A percentile compares a stretch with the other conserved stretches of the same genome.
phyloP scores from a whole-genome alignment of 176 grass and related monocot genomes.

The Hordeum marinum region DNA sequence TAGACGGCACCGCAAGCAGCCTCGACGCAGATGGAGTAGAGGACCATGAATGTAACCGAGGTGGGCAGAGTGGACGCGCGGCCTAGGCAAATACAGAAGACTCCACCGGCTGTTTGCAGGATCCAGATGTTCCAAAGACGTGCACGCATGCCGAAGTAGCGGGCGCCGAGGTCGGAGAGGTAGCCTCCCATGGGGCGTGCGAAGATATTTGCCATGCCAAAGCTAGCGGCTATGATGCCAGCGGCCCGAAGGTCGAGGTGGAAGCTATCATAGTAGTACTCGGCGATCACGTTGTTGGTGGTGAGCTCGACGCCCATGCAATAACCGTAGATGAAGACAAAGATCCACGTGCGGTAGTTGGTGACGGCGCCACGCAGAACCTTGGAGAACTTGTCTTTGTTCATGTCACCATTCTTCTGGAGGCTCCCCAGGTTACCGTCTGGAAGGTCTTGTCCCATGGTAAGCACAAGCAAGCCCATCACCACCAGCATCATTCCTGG shows the following conservation, averaged over 20 bases:
- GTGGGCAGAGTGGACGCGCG: slow-evolving; percentile 26
- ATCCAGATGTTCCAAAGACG: slow-evolving; percentile 92
- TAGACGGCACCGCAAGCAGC: slow-evolving; percentile 79
- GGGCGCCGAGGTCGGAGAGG: slow-evolving; percentile 52
- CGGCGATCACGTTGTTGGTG: slow-evolving; percentile 88
- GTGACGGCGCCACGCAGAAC: slow-evolving; percentile 50
- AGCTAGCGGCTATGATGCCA: slow-evolving; percentile 77
- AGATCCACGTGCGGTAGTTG: slow-evolving; percentile 87
- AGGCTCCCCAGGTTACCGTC: slow-evolving; percentile 70
- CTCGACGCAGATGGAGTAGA: slow-evolving; percentile 77
- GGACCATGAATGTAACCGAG: slow-evolving; percentile 61
- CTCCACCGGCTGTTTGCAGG: slow-evolving; percentile 78
- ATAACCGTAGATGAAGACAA: slow-evolving; percentile 82
- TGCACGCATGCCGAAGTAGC: slow-evolving; percentile 62
- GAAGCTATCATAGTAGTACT: slow-evolving; percentile 84
- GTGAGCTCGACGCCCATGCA: slow-evolving; percentile 93
- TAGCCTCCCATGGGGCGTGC: slow-evolving; percentile 60
- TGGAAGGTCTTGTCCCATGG: slow-evolving; percentile 74
- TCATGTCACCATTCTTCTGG: slow-evolving; percentile 59
- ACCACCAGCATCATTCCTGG: slow-evolving; percentile 56
- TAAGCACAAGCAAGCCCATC: slow-evolving; percentile 72
- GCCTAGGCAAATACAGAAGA: neutral
- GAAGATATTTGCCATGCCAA: slow-evolving; percentile 86
- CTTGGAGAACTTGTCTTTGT: slow-evolving; percentile 77
- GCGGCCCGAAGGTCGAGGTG: slow-evolving; percentile 66